These are phyloP conservation scores for Nemania serpens DNA, from an alignment of 2,329 filamentous ascomycete species.

Conservation along the genomic window DNA sequence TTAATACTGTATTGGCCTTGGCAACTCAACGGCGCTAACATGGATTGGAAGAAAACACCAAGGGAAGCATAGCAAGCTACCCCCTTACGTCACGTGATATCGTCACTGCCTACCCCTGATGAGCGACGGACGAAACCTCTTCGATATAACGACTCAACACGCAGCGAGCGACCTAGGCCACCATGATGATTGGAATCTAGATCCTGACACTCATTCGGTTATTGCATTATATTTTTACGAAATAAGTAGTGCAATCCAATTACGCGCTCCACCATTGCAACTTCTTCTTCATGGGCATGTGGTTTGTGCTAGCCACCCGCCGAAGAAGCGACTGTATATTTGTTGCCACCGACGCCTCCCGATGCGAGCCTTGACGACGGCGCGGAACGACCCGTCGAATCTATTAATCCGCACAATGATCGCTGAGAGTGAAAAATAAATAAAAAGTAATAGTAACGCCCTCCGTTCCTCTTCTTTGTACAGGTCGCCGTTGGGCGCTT, in stretches of 20 bases:
- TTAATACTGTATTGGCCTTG: too few relatives aligned
- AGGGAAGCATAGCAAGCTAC: too few relatives aligned
- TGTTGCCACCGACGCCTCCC: slow-evolving; percentile 27
- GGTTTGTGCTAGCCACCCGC: not conserved
- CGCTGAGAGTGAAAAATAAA: slow-evolving; percentile 8
- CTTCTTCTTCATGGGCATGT: slow-evolving; percentile 1
- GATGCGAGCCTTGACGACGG: slow-evolving; percentile 17
- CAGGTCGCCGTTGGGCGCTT: slow-evolving; percentile 15
- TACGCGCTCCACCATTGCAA: slow-evolving; percentile 8
- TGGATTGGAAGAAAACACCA: too few relatives aligned
- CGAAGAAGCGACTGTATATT: slow-evolving; percentile 20
- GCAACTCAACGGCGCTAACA: too few relatives aligned
- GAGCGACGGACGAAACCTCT: too few relatives aligned
- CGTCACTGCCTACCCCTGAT: too few relatives aligned
- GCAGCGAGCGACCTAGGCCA: not conserved
- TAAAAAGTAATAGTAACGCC: slow-evolving; percentile 10
- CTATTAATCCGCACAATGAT: slow-evolving; percentile 23
- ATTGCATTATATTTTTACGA: slow-evolving; percentile 21
- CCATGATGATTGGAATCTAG: not conserved
- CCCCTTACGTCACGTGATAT: too few relatives aligned
- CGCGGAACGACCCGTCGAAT: slow-evolving; percentile 17
- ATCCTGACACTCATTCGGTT: not conserved
- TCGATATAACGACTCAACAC: too few relatives aligned
- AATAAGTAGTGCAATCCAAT: slow-evolving; percentile 19
- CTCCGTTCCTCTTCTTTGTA: slow-evolving; percentile 15